A percentile compares a stretch with the other conserved stretches of the same genome.
Evolutionary conservation across 257 asterid species (phyloP).

Genomic region (Solanum arcanum): DNA sequence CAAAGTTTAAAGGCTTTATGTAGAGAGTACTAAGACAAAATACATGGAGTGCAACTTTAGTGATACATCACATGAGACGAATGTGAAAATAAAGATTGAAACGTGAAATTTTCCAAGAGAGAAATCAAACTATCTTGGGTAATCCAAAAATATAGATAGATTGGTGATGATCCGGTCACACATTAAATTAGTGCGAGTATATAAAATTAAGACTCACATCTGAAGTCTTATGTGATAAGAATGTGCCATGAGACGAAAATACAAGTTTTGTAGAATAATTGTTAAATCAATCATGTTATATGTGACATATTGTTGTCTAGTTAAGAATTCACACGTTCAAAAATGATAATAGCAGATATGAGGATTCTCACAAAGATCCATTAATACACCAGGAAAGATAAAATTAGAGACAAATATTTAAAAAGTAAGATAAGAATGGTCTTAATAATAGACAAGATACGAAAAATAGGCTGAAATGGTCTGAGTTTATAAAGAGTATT

Average conservation of each 20-base stretch:
- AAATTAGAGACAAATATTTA: background rate
- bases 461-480: background rate
- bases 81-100: background rate
- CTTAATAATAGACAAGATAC: background rate
- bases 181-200: background rate
- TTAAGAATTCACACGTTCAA: background rate
- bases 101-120: background rate
- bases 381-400: background rate
- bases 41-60: background rate
- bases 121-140: background rate
- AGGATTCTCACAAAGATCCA: background rate
- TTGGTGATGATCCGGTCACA: background rate
- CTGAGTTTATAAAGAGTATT: background rate
- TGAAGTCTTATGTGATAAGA: background rate
- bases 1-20: background rate
- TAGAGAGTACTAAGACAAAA: background rate
- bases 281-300: background rate
- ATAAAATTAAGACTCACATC: background rate
- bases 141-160: background rate
- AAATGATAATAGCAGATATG: background rate
- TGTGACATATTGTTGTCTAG: background rate
- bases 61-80: background rate
- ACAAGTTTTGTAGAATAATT: background rate
- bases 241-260: background rate
- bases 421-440: background rate